Evolutionary conservation across 768 basidiomycete species (phyloP), one percentile per base, ranked within the genome.

Genomic region (Suillus paluster): DNA sequence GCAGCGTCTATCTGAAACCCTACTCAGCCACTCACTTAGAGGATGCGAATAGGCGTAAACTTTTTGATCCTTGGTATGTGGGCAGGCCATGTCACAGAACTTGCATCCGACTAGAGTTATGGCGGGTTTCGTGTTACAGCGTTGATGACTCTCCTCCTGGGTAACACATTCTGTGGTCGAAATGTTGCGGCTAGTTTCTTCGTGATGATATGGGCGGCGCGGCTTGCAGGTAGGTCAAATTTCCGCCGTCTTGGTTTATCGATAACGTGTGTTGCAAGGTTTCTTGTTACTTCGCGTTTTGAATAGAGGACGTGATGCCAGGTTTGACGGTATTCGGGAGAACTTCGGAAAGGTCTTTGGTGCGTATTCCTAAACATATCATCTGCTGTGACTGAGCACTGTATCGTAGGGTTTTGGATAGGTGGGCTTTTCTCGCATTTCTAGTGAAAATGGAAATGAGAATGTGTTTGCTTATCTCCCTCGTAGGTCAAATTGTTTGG

Each of bases 231-330:
- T 82, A 27, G 71, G 69, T 33, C 19, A 49, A 6, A 27, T 44
- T 30, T 7, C 15, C 21, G 11, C 17, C 5, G 21, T 58, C 8
- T 14, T 30, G 33, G n/a, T 36, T 34, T 15, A 3, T 34, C 14
- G 21, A 21, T 21, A 25, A 10, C 21, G 9, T 30, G 27, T 17
- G 6, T 41, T 17, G 8, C 27, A 19, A 80, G 87, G 84, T 0
- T 91, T 90, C 73, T 77, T 90, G 5, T 79, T 90, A 30, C 87
- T 84, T 73, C 83, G 89, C n/a, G 88, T 91, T 5, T 68, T 91
- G 48, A 88, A 86, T 68, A 85, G 79, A 9, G 88, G 88, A 2
- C 84, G 82, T 65, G 89, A 91, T 66, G 79, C 77, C 4, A 82
- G 89, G 1, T 90, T 90, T 68, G 88, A 91, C 65, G 81, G 86